Conservation (phyloP, 768 basidiomycete species). For the Tylopilus rubrobrunneus region DNA sequence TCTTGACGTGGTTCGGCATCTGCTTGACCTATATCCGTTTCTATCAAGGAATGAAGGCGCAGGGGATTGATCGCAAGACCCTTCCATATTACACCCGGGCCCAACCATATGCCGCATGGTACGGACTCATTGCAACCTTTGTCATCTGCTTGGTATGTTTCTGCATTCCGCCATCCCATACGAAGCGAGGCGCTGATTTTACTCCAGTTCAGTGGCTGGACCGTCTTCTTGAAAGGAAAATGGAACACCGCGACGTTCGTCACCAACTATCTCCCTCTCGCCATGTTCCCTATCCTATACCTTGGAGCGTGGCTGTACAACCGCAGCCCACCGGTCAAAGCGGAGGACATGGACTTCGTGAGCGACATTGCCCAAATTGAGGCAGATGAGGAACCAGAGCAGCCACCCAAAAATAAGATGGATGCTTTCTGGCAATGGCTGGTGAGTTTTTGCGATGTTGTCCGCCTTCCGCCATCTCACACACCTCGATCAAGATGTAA, state of each 20-base stretch:
- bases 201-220: conserved; percentile 44
- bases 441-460: conserved; percentile 40
- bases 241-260: conserved; percentile 70
- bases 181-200: conserved; percentile 27
- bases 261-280: conserved; percentile 74
- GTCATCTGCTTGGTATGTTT: conserved; percentile 60
- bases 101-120: conserved; percentile 75
- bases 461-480: not conserved
- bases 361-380: conserved; percentile 66
- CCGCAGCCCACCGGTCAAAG: conserved; percentile 18
- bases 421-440: conserved; percentile 80
- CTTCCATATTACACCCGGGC: conserved; percentile 68
- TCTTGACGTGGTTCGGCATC: conserved; percentile 83
- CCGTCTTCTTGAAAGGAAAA: conserved; percentile 47
- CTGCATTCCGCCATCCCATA: not conserved
- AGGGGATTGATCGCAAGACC: conserved; percentile 66
- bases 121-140: conserved; percentile 31
- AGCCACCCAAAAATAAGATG: conserved; percentile 59
- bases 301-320: conserved; percentile 48
- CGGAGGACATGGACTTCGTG: conserved; percentile 83
- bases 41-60: conserved; percentile 72
- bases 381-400: conserved; percentile 67
- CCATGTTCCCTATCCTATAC: conserved; percentile 74
- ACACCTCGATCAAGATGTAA: conserved; percentile 18
- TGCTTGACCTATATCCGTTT: conserved; percentile 77